Evolutionary conservation across 2,329 filamentous ascomycete genomes (phyloP).

Genomic region (Colletotrichum cordylinicola): DNA sequence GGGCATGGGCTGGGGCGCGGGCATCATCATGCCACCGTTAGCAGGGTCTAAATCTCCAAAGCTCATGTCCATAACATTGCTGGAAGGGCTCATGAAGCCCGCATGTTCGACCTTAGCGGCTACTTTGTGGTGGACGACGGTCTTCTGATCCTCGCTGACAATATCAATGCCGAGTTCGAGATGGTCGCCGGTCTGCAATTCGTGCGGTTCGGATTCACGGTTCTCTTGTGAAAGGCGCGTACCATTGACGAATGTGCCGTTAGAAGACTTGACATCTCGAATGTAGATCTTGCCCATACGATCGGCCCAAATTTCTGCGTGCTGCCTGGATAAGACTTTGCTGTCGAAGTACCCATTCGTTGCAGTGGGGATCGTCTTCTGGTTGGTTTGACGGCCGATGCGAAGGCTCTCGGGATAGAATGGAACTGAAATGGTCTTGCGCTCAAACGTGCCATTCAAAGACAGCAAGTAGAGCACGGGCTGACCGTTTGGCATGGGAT

Average conservation of each 20-base stretch:
- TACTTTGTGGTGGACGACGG: slow-evolving; percentile 97
- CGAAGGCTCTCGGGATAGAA: slow-evolving; percentile 92
- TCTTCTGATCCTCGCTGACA: slow-evolving; percentile 98
- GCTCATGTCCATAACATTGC: slow-evolving; percentile 84
- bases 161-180: slow-evolving; percentile 97
- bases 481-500: slow-evolving; percentile 66
- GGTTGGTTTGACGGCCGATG: slow-evolving; percentile 96
- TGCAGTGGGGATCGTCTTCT: slow-evolving; percentile 90
- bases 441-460: slow-evolving; percentile 95
- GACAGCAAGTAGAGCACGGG: slow-evolving; percentile 87
- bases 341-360: slow-evolving; percentile 97
- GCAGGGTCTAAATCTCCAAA: slow-evolving; percentile 91
- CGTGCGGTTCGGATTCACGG: slow-evolving; percentile 93
- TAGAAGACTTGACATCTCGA: slow-evolving; percentile 96
- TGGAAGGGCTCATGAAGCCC: slow-evolving; percentile 77
- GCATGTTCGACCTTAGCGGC: slow-evolving; percentile 96
- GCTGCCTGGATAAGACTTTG: slow-evolving; percentile 94
- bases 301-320: slow-evolving; percentile 95
- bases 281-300: slow-evolving; percentile 91
- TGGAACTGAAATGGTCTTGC: slow-evolving; percentile 93
- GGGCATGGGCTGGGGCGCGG: slow-evolving; percentile 70
- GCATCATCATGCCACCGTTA: slow-evolving; percentile 75
- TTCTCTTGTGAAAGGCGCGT: slow-evolving; percentile 91
- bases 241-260: slow-evolving; percentile 97
- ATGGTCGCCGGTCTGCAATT: slow-evolving; percentile 89